Conservation (phyloP, 192 early-diverging fungal genomes). For the Podochytrium sp. region DNA sequence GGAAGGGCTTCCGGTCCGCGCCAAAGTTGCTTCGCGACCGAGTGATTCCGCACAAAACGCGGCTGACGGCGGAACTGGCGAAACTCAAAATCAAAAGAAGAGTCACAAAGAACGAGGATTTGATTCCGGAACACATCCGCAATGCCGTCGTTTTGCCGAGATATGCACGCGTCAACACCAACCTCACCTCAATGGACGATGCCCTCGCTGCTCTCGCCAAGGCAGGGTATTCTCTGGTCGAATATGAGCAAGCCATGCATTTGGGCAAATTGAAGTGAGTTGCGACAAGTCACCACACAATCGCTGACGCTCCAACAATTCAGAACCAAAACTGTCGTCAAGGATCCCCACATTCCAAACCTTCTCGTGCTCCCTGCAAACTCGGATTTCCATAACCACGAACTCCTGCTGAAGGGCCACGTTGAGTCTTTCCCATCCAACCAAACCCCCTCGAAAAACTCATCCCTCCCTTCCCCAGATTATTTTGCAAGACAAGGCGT, state of each 20-base stretch:
- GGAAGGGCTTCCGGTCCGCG: slow-evolving; percentile 63
- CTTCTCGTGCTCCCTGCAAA: slow-evolving; percentile 84
- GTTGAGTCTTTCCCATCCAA: too few relatives aligned
- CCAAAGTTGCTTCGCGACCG: slow-evolving; percentile 61
- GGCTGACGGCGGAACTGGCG: slow-evolving; percentile 78
- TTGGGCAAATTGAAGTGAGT: slow-evolving; percentile 9
- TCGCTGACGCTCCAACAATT: not conserved
- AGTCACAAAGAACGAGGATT: slow-evolving; percentile 67
- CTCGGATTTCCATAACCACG: slow-evolving; percentile 87
- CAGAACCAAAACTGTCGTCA: slow-evolving; percentile 40
- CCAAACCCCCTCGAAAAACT: too few relatives aligned
- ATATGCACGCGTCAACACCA: slow-evolving; percentile 89
- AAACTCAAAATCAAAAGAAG: slow-evolving; percentile 74
- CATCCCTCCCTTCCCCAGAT: too few relatives aligned
- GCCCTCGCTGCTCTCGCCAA: slow-evolving; percentile 64
- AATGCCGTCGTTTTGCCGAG: slow-evolving; percentile 72
- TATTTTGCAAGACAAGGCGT: slow-evolving; percentile 72
- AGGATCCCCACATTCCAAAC: slow-evolving; percentile 80
- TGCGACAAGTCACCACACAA: too few relatives aligned
- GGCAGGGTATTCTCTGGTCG: slow-evolving; percentile 60
- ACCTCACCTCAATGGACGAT: slow-evolving; percentile 70
- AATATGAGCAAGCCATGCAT: slow-evolving; percentile 11
- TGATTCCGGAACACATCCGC: slow-evolving; percentile 63
- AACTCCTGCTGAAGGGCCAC: slow-evolving; percentile 72
- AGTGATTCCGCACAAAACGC: slow-evolving; percentile 68